Conservation (phyloP, 2,329 filamentous ascomycete species). For the Xylariaceae sp. region DNA sequence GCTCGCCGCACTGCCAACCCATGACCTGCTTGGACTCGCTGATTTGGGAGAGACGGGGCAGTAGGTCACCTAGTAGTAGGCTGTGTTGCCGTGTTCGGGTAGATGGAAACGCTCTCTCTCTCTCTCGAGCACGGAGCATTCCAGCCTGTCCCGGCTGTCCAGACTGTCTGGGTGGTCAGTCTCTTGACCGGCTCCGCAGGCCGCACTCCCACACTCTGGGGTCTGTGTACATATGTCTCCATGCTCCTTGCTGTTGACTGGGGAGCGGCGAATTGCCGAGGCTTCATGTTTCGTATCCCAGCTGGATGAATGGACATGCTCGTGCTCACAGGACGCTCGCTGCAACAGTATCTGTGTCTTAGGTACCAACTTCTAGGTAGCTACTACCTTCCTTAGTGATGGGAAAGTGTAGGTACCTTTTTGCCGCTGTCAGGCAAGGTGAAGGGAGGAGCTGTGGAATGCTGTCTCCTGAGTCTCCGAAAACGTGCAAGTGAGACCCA, state of each 20-base stretch:
- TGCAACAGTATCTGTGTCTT: too few relatives aligned
- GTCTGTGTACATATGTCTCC: constrained; percentile 14
- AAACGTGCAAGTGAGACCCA: constrained; percentile 24
- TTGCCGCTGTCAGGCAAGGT: constrained; percentile 9
- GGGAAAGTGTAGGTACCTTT: background rate
- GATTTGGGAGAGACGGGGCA: too few relatives aligned
- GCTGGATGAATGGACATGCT: constrained; percentile 6
- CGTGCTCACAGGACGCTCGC: too few relatives aligned
- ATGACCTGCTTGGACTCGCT: too few relatives aligned
- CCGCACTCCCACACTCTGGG: too few relatives aligned
- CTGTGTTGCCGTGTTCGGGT: constrained; percentile 25
- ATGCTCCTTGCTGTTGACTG: constrained; percentile 6
- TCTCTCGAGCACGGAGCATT: constrained; percentile 25
- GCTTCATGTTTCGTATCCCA: constrained; percentile 12
- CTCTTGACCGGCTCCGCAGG: too few relatives aligned
- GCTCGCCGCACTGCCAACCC: constrained; percentile 3
- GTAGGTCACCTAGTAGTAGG: constrained; percentile 19
- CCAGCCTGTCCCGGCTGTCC: constrained; percentile 17
- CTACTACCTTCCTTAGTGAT: background rate
- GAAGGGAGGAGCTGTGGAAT: constrained; percentile 23
- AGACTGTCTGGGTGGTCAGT: too few relatives aligned
- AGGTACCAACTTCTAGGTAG: too few relatives aligned
- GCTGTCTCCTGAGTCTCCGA: constrained; percentile 21
- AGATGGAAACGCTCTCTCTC: constrained; percentile 8
- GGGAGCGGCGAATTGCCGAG: constrained; percentile 7